phyloP scores from a whole-genome alignment of 2,329 filamentous ascomycete species.

The Uncinocarpus reesii region DNA sequence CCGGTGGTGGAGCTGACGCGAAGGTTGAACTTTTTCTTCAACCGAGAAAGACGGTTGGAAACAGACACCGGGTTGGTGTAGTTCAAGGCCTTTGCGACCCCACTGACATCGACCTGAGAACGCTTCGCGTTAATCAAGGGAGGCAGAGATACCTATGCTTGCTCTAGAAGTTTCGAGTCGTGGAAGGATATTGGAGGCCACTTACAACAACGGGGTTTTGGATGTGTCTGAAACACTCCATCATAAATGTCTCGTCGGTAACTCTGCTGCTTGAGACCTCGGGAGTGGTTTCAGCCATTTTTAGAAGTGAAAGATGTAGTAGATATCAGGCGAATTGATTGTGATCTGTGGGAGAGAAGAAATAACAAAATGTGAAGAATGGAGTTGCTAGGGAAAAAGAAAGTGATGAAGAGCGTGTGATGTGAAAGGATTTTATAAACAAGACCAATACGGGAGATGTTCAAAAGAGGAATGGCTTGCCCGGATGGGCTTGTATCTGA shows the following conservation, averaged over 20 bases:
- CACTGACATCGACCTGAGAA: constrained; percentile 22
- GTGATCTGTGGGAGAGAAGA: too few species aligned
- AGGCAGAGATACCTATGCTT: neutral
- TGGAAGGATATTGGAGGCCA: neutral
- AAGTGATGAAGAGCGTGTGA: neutral
- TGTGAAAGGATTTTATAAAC: neutral
- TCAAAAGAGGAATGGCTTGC: neutral
- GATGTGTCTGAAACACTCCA: constrained; percentile 23
- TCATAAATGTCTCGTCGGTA: constrained; percentile 20
- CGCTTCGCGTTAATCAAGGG: neutral
- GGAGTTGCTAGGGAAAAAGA: neutral
- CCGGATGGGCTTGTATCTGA: neutral
- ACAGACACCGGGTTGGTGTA: constrained; percentile 25
- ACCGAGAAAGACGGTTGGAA: constrained; percentile 22
- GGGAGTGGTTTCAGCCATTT: constrained; percentile 14
- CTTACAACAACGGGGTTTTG: constrained; percentile 16
- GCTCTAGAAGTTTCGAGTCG: neutral
- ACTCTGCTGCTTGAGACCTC: neutral
- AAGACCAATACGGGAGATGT: neutral
- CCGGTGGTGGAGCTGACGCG: constrained; percentile 17
- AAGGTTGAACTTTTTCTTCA: constrained; percentile 23
- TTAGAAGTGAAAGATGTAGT: neutral
- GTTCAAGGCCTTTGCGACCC: constrained; percentile 20
- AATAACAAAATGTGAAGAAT: neutral
- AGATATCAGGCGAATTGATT: too few species aligned